Conservation (phyloP, 441 rosid genomes). For the Pelargonium myrrhifolium region DNA sequence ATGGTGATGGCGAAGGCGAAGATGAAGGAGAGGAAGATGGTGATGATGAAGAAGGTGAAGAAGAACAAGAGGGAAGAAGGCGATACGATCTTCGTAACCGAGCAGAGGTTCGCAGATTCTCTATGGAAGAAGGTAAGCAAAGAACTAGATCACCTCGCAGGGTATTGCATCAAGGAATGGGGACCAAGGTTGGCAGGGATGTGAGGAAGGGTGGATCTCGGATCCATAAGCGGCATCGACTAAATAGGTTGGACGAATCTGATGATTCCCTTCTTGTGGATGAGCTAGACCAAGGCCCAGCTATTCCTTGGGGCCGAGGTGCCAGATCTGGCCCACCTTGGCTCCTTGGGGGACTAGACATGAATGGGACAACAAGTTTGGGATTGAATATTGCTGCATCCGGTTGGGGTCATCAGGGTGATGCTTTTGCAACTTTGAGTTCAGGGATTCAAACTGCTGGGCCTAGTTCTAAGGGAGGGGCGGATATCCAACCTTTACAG, state of each 20-base stretch:
- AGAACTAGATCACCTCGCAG: constrained; percentile 85
- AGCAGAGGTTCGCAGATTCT: constrained; percentile 77
- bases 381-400: constrained; percentile 95
- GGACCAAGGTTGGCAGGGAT: constrained; percentile 79
- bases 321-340: constrained; percentile 95
- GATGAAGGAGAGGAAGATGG: constrained; percentile 40
- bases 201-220: constrained; percentile 89
- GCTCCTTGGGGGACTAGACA: constrained; percentile 95
- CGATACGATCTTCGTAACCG: constrained; percentile 97
- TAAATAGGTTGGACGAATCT: constrained; percentile 81
- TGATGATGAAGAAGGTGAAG: constrained; percentile 82
- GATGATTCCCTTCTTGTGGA: constrained; percentile 99
- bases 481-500: constrained; percentile 98
- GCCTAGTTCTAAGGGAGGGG: constrained; percentile 99
- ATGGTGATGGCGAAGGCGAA: constrained; percentile 26
- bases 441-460: constrained; percentile 98
- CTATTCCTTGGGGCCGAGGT: constrained; percentile 90
- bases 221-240: constrained; percentile 86
- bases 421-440: constrained; percentile 58
- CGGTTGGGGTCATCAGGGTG: constrained; percentile 99
- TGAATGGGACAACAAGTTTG: constrained; percentile 70
- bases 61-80: constrained; percentile 90
- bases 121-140: constrained; percentile 72
- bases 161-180: constrained; percentile 95
- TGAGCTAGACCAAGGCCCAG: constrained; percentile 97